phyloP scores from a whole-genome alignment of 345 rosid species.

The Linum tenue region DNA sequence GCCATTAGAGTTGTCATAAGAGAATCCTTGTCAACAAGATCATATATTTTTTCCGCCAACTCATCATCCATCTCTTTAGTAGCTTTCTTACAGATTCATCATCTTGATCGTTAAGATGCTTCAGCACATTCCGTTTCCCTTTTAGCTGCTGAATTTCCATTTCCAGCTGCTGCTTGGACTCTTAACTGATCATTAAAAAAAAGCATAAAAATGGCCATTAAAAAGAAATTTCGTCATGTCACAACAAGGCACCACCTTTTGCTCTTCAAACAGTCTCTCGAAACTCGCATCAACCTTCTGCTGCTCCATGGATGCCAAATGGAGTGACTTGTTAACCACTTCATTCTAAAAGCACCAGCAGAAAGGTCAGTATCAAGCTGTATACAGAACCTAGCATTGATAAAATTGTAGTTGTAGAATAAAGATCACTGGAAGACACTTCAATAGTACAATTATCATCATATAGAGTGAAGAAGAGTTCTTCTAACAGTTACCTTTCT shows the following conservation, averaged over 20 bases:
- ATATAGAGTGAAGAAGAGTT: too few species aligned
- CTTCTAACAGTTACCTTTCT: slow-evolving; percentile 42
- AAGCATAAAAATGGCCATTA: not conserved
- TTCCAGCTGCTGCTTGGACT: slow-evolving; percentile 70
- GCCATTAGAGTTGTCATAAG: slow-evolving; percentile 27
- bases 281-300: slow-evolving; percentile 63
- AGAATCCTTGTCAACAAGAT: slow-evolving; percentile 25
- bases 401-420: not conserved
- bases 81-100: slow-evolving; percentile 53
- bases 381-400: not conserved
- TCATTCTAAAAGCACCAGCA: slow-evolving; percentile 39
- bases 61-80: slow-evolving; percentile 62
- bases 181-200: slow-evolving; percentile 12
- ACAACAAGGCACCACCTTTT: slow-evolving; percentile 36
- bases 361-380: slow-evolving; percentile 12
- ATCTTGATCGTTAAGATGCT: slow-evolving; percentile 66
- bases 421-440: not conserved
- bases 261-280: slow-evolving; percentile 64
- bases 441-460: too few species aligned
- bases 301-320: slow-evolving; percentile 68
- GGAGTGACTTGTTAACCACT: slow-evolving; percentile 47
- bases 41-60: slow-evolving; percentile 42
- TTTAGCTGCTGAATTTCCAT: slow-evolving; percentile 78
- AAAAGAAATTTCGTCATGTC: not conserved
- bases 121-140: slow-evolving; percentile 75